Evolutionary conservation across 208 protist genomes (phyloP).

Genomic region (Wallacemonas rigidus): DNA sequence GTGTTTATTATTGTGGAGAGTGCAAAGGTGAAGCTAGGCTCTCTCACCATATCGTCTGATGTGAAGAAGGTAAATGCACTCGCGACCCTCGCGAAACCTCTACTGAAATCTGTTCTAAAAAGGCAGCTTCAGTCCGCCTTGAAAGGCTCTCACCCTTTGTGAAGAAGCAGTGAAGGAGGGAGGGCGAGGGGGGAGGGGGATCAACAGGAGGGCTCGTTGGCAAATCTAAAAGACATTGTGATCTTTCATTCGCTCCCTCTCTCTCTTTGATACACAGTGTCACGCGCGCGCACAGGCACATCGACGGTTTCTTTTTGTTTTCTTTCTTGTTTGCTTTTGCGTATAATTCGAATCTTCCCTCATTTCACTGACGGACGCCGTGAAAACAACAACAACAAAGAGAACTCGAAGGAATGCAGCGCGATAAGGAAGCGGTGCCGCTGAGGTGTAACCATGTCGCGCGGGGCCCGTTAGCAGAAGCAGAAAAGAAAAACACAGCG

Average conservation of each 20-base stretch:
- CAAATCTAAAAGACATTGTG: neutral
- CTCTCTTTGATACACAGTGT: neutral
- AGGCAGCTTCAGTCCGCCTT: neutral
- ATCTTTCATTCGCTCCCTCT: neutral
- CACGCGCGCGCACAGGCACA: too few relatives aligned
- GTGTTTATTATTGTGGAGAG: conserved; percentile 21
- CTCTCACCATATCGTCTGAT: conserved; percentile 32
- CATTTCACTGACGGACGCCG: too few relatives aligned
- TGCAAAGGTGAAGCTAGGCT: conserved; percentile 29
- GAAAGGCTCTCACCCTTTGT: conserved; percentile 2
- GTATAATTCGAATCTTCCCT: neutral
- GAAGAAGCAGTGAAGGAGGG: neutral
- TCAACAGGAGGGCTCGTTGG: neutral
- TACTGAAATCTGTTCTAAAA: conserved; percentile 42
- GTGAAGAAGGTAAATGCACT: conserved; percentile 49
- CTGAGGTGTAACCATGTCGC: neutral
- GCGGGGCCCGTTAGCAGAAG: too few relatives aligned
- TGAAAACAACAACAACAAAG: conserved; percentile 1
- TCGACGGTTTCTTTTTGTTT: conserved; percentile 9
- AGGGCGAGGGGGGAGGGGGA: too few relatives aligned
- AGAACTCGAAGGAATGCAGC: neutral
- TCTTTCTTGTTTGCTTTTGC: conserved; percentile 4
- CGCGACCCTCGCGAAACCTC: conserved; percentile 41
- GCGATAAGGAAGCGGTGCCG: conserved; percentile 1
- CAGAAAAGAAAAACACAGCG: too few relatives aligned